Evolutionary conservation across 2,329 filamentous ascomycete genomes (phyloP), one percentile per base, ranked within the genome.

Genomic region (Pyrenophora teres): DNA sequence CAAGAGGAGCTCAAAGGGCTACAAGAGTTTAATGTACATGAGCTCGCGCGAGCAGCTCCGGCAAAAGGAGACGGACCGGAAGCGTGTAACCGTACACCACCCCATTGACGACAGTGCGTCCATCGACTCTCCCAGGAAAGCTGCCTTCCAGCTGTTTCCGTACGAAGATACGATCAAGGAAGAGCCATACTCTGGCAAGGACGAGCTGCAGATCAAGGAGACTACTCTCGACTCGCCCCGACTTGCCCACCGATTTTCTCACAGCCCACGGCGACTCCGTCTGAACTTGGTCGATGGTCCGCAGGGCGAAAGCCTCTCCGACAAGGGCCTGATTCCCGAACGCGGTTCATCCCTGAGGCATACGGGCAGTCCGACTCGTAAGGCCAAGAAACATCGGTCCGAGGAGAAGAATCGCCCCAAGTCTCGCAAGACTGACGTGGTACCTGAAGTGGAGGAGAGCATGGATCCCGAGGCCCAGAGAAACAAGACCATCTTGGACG

Each of bases 21-120:
- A 81, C 55, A 83, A 81, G 67, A 82, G 85, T 3, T 74, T 89
- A 64, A 85, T 87, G 81, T 89, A 89, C 65, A 89, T 88, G 86
- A 86, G 81, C 74, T 90, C 87, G 39, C 87, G 83, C 66, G 87
- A 90, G 69, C 80, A 81, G 25, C 74, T 90, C 39, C 80, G 82
- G 39, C 83, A 85, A 44, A 85, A 80, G 58, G 86, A 88, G 56
- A 74, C 75, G 3, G 85, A 88, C 57, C 81, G 82, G 60, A 87
- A 83, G 63, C 80, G 85, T 35, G 64, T 75, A n/a, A 80, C 64
- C 15, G 74, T 59, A 60, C 76, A 54, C 75, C 76, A 40, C 9
- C 27, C 27, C 63, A 74, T 32, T 41, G 64, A 81, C 72, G 57
- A 78, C 70, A 31, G 71, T 60, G 37, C 71, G 35, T 71, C 38